A percentile compares a stretch with the other conserved stretches of the same genome.
phyloP scores from a whole-genome alignment of 2,329 filamentous ascomycete species.

The Monosporascus ibericus region DNA sequence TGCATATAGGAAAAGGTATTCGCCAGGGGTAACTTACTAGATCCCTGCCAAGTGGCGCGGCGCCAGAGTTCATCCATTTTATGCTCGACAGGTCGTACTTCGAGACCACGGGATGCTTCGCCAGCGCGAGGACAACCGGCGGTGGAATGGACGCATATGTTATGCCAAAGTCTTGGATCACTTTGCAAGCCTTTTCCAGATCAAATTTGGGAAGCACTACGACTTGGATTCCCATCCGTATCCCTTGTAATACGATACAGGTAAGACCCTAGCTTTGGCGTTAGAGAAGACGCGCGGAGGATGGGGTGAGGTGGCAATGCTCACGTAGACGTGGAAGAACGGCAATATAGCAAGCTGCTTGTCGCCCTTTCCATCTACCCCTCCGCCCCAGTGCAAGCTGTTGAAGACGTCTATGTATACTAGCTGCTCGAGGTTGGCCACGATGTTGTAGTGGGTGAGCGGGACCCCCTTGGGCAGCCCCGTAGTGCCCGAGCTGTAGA shows the following conservation, averaged over 20 bases:
- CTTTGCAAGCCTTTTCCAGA: conserved; percentile 67
- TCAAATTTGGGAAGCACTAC: conserved; percentile 78
- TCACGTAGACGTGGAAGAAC: conserved; percentile 86
- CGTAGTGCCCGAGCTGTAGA: conserved; percentile 87
- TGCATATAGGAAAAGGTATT: not conserved
- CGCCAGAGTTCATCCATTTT: conserved; percentile 81
- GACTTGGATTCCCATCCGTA: conserved; percentile 60
- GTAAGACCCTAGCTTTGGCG: conserved; percentile 49
- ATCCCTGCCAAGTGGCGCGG: conserved; percentile 76
- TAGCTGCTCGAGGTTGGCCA: conserved; percentile 63
- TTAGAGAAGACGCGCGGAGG: not conserved
- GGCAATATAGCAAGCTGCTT: conserved; percentile 73
- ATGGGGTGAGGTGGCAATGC: conserved; percentile 16
- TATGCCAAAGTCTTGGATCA: conserved; percentile 68
- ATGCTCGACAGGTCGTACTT: conserved; percentile 77
- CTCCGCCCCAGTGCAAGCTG: conserved; percentile 48
- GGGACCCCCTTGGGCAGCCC: conserved; percentile 89
- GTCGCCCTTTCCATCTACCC: conserved; percentile 58
- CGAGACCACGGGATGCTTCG: conserved; percentile 70
- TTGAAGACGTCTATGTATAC: conserved; percentile 46
- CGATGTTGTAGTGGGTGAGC: conserved; percentile 76
- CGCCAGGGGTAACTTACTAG: conserved; percentile 37
- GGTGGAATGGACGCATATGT: conserved; percentile 80
- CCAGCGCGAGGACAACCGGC: conserved; percentile 72
- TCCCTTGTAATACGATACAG: conserved; percentile 61